Base-by-base conservation (phyloP, 2,329 filamentous ascomycete species). In the Periconia sp. region DNA sequence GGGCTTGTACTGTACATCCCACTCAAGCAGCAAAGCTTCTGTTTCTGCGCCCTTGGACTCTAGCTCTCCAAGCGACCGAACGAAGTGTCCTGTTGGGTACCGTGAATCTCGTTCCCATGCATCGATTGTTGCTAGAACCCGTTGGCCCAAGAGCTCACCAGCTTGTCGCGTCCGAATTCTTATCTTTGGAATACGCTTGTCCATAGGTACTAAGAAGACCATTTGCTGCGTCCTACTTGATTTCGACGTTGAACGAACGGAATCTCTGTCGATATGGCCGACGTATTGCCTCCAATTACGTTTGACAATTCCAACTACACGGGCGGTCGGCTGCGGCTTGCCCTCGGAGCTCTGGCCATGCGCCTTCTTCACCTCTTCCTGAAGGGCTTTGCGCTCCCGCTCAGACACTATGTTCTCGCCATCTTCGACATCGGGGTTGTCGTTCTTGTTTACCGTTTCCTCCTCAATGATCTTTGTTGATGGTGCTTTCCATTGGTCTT, bases 221-320 rank as follows among this genome's bases (percentile, higher is more conserved):
- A 84, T 95, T 66, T 96, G 91, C 66, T 95, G 90, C 59, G 88
- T 88, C 45, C 91, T 83, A 21, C 89, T 90, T 57, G 91, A 86
- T 47, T 84, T 86, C 2, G 82, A 82, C 3, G 84, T 82, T 39
- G 85, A 83, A 60, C 86, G 86, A 35, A 91, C 86, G 2, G 92
- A 95, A 9, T 88, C 89, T 36, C 87, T 85, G 65, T 99, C 94
- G 43, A 99, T 87, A 65, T 96, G 92, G 2, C 94, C 94, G 49
- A 99, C 94, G 59, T 96, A 97, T 70, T 97, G 95, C 48, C 94
- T 83, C 94, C 94, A 99, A 69, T 97, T 97, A 38, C 94, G 84
- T 73, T 95, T 96, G 66, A 96, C 83, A 17, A 97, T 80, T 34
- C 94, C 94, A 5, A 97, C 90, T 10, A 99, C 88, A 65, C 83